Percentiles rank a stretch among this genome's conserved stretches.
These are phyloP conservation scores for Cladobotryum protrusum DNA, from an alignment of 2,329 filamentous ascomycete genomes.

Conservation along the genomic window DNA sequence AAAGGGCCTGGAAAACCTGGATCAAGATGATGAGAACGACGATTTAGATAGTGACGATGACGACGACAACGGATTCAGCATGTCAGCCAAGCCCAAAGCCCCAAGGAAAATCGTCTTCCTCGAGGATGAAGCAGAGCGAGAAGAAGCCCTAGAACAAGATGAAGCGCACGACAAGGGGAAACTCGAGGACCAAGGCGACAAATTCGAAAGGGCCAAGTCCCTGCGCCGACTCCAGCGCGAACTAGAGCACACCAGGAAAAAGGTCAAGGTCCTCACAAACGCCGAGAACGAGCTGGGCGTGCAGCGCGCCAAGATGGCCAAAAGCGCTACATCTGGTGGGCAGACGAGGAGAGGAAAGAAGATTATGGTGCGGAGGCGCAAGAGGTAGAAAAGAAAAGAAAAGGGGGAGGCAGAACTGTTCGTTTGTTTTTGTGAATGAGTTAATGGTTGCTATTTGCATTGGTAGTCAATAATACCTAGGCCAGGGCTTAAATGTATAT, in stretches of 20 bases:
- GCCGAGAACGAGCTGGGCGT: conserved; percentile 53
- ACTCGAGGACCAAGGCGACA: conserved; percentile 17
- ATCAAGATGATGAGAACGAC: conserved; percentile 28
- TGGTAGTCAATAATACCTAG: neutral
- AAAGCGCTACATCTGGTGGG: conserved; percentile 55
- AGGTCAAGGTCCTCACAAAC: conserved; percentile 47
- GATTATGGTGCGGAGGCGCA: conserved; percentile 56
- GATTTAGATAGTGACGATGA: conserved; percentile 26
- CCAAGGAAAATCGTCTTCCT: conserved; percentile 49
- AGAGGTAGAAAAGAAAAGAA: conserved; percentile 41
- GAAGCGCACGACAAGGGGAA: conserved; percentile 26
- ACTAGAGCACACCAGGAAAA: conserved; percentile 45
- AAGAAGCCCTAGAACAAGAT: conserved; percentile 23
- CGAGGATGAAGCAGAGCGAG: conserved; percentile 33
- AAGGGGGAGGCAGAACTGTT: neutral
- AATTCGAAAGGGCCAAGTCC: conserved; percentile 32
- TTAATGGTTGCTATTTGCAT: neutral
- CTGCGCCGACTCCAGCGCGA: conserved; percentile 42
- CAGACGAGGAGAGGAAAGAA: conserved; percentile 55
- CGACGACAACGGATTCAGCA: conserved; percentile 25
- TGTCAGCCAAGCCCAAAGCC: conserved; percentile 22
- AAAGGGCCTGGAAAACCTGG: conserved; percentile 30
- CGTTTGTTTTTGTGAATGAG: neutral
- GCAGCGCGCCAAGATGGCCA: conserved; percentile 58
- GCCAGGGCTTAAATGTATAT: too few species aligned